phyloP scores from a whole-genome alignment of 2,329 filamentous ascomycete species.

The Venturia asperata region DNA sequence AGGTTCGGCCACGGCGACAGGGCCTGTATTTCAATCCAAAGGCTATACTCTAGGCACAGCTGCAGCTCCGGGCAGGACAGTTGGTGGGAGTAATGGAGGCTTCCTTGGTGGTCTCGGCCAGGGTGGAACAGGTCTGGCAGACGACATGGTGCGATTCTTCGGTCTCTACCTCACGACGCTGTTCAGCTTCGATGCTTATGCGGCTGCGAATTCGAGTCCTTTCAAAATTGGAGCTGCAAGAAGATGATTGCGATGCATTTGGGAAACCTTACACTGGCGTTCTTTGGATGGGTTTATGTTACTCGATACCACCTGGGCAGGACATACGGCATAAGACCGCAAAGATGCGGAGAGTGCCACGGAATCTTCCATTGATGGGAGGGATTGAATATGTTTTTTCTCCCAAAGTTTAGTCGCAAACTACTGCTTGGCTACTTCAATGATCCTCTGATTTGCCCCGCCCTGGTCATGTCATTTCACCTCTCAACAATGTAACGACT shows the following conservation, averaged over 20 bases:
- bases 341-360: neutral
- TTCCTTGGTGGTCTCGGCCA: slow-evolving; percentile 26
- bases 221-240: slow-evolving; percentile 26
- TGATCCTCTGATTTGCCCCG: neutral
- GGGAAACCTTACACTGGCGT: neutral
- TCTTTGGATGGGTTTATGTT: neutral
- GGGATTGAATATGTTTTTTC: neutral
- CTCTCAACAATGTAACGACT: neutral
- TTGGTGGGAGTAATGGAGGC: slow-evolving; percentile 23
- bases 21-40: slow-evolving; percentile 36
- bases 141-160: slow-evolving; percentile 39
- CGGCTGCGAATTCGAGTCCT: slow-evolving; percentile 38
- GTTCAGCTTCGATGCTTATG: slow-evolving; percentile 39
- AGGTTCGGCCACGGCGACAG: slow-evolving; percentile 34
- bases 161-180: slow-evolving; percentile 41
- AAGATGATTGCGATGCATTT: neutral
- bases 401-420: neutral
- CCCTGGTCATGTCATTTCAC: neutral
- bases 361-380: neutral
- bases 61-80: slow-evolving; percentile 24
- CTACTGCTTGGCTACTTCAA: neutral
- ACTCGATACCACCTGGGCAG: neutral
- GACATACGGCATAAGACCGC: neutral
- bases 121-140: slow-evolving; percentile 31
- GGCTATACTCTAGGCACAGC: slow-evolving; percentile 38